Evolutionary conservation across 2,329 filamentous ascomycete genomes (phyloP), one percentile per base, ranked within the genome.

Genomic region (Hymenoscyphus salicellus): DNA sequence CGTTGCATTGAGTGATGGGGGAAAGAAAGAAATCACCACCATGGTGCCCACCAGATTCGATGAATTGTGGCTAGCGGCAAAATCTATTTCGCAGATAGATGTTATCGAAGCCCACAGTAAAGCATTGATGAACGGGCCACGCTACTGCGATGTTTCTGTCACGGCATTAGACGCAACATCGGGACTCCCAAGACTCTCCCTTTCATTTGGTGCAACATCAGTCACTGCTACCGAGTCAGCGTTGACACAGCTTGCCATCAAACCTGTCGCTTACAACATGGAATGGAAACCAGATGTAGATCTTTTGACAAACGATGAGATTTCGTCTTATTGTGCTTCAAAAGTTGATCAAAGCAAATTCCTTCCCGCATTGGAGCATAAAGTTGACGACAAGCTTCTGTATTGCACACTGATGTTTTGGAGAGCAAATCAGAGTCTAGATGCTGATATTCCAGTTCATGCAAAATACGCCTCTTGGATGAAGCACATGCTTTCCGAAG

Each of bases 281-380:
- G 32, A 61, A n/a, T 64, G 63, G 63, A 64, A 64, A 26, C 63
- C 63, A 16, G 63, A 64, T 58, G 6, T 64, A 28, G 63, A 64
- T 43, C 52, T 64, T 20, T 23, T 64, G 4, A 23, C n/a, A 14
- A 32, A 36, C 36, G 26, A 49, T 28, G 36, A 26, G 14, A 36
- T 62, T 10, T 30, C 33, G 26, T 57, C 23, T 14, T 30, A 23
- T n/a, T 55, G 52, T 26, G 26, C 23, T n/a, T 62, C 52, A n/a
- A 33, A 10, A n/a, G 57, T 46, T 20, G 30, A 49, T 30, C n/a
- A 26, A 60, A n/a, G 6, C 26, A 52, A 49, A 32, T 41, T 38
- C 17, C 33, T 17, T 32, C 26, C 55, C 11, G 55, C 55, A 6
- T 56, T 28, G 11, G 28, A 17, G 33, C 55, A 32, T 5, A 56